Evolutionary conservation across 2,329 filamentous ascomycete genomes (phyloP), one percentile per base, ranked within the genome.

Genomic region (Apiospora aurea): DNA sequence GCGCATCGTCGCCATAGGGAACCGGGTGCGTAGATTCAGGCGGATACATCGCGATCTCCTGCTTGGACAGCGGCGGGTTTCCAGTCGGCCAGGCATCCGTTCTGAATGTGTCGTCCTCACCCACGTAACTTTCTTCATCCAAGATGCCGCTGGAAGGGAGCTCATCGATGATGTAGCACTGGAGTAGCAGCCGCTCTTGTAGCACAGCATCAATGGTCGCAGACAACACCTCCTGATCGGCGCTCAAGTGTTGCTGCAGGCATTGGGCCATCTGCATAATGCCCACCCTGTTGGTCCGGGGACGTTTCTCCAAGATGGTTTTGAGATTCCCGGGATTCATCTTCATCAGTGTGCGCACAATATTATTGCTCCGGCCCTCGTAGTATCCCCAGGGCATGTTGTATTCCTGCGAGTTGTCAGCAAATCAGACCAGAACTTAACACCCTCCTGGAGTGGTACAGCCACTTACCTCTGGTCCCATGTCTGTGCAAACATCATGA

Each of bases 301-400:
- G 85, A 24, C 83, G 83, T 70, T 85, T 82, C 41, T 85, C 81
- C 61, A 89, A 82, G 71, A 88, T 83, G 72, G 85, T 80, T 74
- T 87, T 82, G n/a, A 90, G 81, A 71, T 87, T 82, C 14, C 82
- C 78, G 0, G 88, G 88, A 5, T 82, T 80, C 10, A 89, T 81
- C 79, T 89, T 89, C 75, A 86, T 77, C 73, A 83, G 79, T 0
- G 83, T 85, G 21, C 76, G 76, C 29, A 83, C 79, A 49, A 82
- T 80, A 18, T 72, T 73, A 21, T 75, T 73, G 70, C 82, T 81
- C 14, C 77, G 77, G 13, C 75, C 74, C 6, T 77, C 76, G 21
- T 75, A 75, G 41, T 70, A 72, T 24, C 79, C 78, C 79, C 79
- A 80, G 5, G 77, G 77, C 26, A 78, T 66, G n/a, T 73, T 47